Conservation (phyloP, 2,329 filamentous ascomycete species). For the Alternaria alternata region DNA sequence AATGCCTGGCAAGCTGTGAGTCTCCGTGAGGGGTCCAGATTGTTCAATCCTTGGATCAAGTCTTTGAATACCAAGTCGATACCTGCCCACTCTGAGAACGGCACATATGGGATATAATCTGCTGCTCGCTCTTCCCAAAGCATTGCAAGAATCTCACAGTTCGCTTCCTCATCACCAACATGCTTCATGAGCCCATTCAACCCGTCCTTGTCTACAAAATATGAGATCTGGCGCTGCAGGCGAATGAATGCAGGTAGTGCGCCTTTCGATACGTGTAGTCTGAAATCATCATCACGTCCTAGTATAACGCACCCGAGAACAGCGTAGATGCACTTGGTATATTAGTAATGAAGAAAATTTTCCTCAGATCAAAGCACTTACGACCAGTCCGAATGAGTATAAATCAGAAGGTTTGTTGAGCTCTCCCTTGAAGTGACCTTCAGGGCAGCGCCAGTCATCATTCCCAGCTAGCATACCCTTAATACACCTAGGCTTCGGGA, state of each 20-base stretch:
- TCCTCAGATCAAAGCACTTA: conserved; percentile 19
- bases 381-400: conserved; percentile 42
- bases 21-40: conserved; percentile 52
- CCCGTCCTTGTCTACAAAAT: conserved; percentile 29
- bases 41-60: conserved; percentile 51
- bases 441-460: conserved; percentile 46
- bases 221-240: conserved; percentile 35
- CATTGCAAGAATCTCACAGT: conserved; percentile 41
- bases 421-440: conserved; percentile 35
- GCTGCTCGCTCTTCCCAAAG: conserved; percentile 45
- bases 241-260: conserved; percentile 34
- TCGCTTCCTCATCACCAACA: conserved; percentile 44
- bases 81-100: conserved; percentile 43
- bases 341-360: conserved; percentile 8
- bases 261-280: conserved; percentile 27
- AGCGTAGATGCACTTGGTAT: conserved; percentile 36
- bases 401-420: conserved; percentile 42
- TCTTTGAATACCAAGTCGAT: conserved; percentile 53
- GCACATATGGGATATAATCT: conserved; percentile 43
- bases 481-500: conserved; percentile 42
- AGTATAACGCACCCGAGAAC: conserved; percentile 35
- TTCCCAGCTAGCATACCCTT: conserved; percentile 42
- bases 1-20: conserved; percentile 53
- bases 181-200: conserved; percentile 31
- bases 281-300: conserved; percentile 36